Percentiles rank a stretch among this genome's conserved stretches.
Conservation (phyloP, 768 basidiomycete genomes). For the Suillus subaureus region DNA sequence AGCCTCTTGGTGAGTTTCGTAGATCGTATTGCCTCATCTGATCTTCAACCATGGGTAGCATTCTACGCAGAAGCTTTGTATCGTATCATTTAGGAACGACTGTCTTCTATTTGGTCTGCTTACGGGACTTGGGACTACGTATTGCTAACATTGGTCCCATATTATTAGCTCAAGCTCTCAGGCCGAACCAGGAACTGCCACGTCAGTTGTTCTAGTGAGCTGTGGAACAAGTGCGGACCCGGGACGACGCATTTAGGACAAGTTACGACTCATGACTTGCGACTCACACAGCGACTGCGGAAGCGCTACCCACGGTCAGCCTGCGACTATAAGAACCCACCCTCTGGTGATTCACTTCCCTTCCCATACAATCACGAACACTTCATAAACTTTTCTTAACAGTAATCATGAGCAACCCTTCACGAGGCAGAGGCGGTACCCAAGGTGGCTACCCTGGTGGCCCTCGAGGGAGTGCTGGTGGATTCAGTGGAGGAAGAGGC, state of each 20-base stretch:
- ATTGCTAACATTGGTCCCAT: neutral
- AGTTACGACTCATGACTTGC: neutral
- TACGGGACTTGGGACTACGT: neutral
- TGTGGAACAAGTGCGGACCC: neutral
- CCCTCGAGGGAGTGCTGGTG: slow-evolving; percentile 9
- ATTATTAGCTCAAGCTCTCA: neutral
- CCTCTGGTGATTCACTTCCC: too few relatives aligned
- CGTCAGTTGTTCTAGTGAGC: neutral
- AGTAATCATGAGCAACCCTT: slow-evolving; percentile 2
- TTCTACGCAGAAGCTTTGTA: neutral
- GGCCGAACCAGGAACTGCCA: neutral
- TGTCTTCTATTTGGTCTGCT: neutral
- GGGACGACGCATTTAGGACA: neutral
- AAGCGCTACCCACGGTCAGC: neutral
- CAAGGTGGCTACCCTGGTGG: slow-evolving; percentile 11
- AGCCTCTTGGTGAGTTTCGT: neutral
- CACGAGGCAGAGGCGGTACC: slow-evolving; percentile 16
- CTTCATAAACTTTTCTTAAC: neutral
- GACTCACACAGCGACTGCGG: neutral
- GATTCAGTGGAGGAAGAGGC: slow-evolving; percentile 18
- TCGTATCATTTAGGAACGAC: slow-evolving; percentile 1
- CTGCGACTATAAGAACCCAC: neutral
- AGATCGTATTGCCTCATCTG: neutral
- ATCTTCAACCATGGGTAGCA: neutral
- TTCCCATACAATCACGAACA: neutral